phyloP scores from a whole-genome alignment of 495 filamentous ascomycete genomes.

The Geopyxis carbonaria region DNA sequence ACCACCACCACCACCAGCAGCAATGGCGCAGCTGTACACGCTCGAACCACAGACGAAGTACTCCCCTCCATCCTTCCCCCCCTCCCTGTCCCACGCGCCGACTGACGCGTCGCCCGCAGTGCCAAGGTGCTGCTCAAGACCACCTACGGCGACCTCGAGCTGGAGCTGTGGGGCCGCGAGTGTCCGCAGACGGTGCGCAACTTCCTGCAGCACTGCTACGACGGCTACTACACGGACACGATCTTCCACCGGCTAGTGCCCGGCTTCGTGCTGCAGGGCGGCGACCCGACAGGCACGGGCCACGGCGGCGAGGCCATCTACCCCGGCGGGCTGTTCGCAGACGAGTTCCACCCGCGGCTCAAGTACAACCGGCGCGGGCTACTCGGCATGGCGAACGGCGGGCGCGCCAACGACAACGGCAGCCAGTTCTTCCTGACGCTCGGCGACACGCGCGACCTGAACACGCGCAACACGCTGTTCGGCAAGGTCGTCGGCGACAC shows the following conservation, averaged over 20 bases:
- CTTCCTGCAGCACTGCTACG: constrained; percentile 86
- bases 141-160: constrained; percentile 66
- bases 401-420: constrained; percentile 59
- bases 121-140: constrained; percentile 81
- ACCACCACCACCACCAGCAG: constrained; percentile 7
- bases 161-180: constrained; percentile 89
- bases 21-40: constrained; percentile 79
- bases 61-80: background rate
- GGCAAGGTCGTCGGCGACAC: constrained; percentile 84
- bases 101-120: no score
- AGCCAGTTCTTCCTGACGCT: constrained; percentile 97
- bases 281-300: constrained; percentile 68
- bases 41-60: constrained; percentile 58
- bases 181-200: constrained; percentile 80
- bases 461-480: constrained; percentile 82
- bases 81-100: constrained; percentile 17
- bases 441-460: constrained; percentile 63
- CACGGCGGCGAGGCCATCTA: constrained; percentile 84
- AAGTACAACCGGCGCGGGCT: constrained; percentile 86
- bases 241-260: constrained; percentile 87
- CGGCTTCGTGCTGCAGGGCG: constrained; percentile 85
- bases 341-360: constrained; percentile 82
- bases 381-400: constrained; percentile 80
- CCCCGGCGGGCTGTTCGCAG: constrained; percentile 62
- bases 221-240: constrained; percentile 84